Evolutionary conservation across 2,329 filamentous ascomycete genomes (phyloP).

Genomic region (Lachnellula arida): DNA sequence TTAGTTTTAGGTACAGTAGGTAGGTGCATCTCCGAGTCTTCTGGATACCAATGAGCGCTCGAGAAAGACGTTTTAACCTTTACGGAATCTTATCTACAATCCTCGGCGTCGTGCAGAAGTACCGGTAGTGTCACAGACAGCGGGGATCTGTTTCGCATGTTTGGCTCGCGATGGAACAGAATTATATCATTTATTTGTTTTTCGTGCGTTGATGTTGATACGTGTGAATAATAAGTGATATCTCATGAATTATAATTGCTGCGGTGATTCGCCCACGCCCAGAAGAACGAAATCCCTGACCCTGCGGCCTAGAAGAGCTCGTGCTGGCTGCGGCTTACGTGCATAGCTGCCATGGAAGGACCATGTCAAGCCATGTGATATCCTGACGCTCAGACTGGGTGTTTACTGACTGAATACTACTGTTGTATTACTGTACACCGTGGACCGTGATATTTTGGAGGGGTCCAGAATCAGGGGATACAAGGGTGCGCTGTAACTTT

Average conservation of each 20-base stretch:
- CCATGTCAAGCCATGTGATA: not conserved
- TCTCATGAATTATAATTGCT: too few species aligned
- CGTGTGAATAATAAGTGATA: too few species aligned
- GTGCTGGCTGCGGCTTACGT: not conserved
- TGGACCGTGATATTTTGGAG: too few species aligned
- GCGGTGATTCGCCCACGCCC: too few species aligned
- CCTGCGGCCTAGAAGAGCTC: not conserved
- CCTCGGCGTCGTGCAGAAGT: slow-evolving; percentile 5
- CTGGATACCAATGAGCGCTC: not conserved
- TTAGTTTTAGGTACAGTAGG: not conserved
- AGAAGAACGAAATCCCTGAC: too few species aligned
- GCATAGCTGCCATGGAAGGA: not conserved
- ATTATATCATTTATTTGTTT: too few species aligned
- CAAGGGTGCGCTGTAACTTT: not conserved
- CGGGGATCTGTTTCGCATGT: not conserved
- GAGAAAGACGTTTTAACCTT: not conserved
- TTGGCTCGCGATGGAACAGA: too few species aligned
- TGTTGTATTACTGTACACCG: too few species aligned
- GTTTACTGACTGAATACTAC: too few species aligned
- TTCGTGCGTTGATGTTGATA: too few species aligned
- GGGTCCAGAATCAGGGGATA: too few species aligned
- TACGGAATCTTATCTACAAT: not conserved
- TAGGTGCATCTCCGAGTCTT: not conserved
- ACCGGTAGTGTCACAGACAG: not conserved
- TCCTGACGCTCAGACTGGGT: not conserved